A percentile compares a stretch with the other conserved stretches of the same genome.
These are phyloP conservation scores for Teratosphaeria epicoccoides DNA, from an alignment of 2,329 filamentous ascomycete species.

Conservation along the genomic window DNA sequence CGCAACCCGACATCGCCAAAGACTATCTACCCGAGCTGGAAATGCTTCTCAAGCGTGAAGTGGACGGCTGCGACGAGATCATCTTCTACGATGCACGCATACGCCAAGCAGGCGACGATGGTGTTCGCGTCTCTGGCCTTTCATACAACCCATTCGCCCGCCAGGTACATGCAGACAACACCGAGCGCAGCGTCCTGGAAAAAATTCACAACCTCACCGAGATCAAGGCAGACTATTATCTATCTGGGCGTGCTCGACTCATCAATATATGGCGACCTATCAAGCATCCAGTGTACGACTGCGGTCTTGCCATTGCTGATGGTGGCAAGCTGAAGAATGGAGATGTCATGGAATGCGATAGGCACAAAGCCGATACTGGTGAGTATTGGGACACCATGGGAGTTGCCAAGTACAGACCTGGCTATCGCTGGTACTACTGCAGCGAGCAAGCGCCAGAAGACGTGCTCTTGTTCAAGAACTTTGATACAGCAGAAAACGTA, in stretches of 20 bases:
- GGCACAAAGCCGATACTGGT: conserved; percentile 9
- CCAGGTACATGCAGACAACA: conserved; percentile 23
- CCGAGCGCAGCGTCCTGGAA: conserved; percentile 16
- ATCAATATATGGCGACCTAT: conserved; percentile 18
- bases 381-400: conserved; percentile 18
- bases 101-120: conserved; percentile 14
- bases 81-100: conserved; percentile 18
- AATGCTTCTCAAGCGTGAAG: conserved; percentile 12
- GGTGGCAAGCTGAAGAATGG: conserved; percentile 11
- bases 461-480: conserved; percentile 19
- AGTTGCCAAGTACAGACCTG: conserved; percentile 16
- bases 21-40: conserved; percentile 14
- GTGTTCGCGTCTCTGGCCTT: conserved; percentile 13
- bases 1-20: conserved; percentile 10
- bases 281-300: conserved; percentile 16
- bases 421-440: conserved; percentile 21
- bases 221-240: conserved; percentile 18
- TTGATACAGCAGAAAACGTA: conserved; percentile 14
- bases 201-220: conserved; percentile 18
- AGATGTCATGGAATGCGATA: conserved; percentile 17
- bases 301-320: conserved; percentile 19
- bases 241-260: conserved; percentile 12
- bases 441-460: conserved; percentile 16
- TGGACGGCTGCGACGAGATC: conserved; percentile 19
- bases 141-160: conserved; percentile 21